Evolutionary conservation across 2,329 filamentous ascomycete species (phyloP).

Genomic region (Xylariaceae sp.): DNA sequence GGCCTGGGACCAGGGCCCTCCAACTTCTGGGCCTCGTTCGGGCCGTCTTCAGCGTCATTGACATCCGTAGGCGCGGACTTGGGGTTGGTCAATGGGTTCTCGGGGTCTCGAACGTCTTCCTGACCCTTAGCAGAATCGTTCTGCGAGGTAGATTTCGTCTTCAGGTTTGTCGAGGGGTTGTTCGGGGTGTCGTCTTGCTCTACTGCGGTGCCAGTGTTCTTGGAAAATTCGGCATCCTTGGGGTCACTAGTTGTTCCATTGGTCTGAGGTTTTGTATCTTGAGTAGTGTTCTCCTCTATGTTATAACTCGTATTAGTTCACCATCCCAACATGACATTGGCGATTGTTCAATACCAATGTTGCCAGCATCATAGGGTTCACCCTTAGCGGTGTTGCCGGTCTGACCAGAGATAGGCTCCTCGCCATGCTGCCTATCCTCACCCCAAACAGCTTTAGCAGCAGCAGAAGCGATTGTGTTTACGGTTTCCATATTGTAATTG

Average conservation of each 20-base stretch:
- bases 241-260: slow-evolving; percentile 6
- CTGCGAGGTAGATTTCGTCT: slow-evolving; percentile 24
- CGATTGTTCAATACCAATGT: slow-evolving; percentile 54
- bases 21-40: slow-evolving; percentile 40
- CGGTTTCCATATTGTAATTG: slow-evolving; percentile 59
- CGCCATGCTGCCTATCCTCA: slow-evolving; percentile 38
- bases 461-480: slow-evolving; percentile 58
- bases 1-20: slow-evolving; percentile 49
- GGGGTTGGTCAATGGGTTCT: slow-evolving; percentile 40
- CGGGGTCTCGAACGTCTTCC: slow-evolving; percentile 45
- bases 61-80: slow-evolving; percentile 42
- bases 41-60: slow-evolving; percentile 37
- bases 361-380: slow-evolving; percentile 80
- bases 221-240: slow-evolving; percentile 25
- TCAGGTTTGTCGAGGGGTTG: slow-evolving; percentile 34
- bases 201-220: slow-evolving; percentile 32
- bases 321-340: not conserved
- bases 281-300: slow-evolving; percentile 20
- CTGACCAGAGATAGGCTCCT: slow-evolving; percentile 74
- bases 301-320: slow-evolving; percentile 1
- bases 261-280: slow-evolving; percentile 18
- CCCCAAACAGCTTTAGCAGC: slow-evolving; percentile 55
- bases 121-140: slow-evolving; percentile 38
- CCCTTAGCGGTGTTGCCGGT: slow-evolving; percentile 66
- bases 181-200: slow-evolving; percentile 30